Evolutionary conservation across 2,329 filamentous ascomycete species (phyloP), one percentile per base, ranked within the genome.

Genomic region (Colletotrichum sp.): DNA sequence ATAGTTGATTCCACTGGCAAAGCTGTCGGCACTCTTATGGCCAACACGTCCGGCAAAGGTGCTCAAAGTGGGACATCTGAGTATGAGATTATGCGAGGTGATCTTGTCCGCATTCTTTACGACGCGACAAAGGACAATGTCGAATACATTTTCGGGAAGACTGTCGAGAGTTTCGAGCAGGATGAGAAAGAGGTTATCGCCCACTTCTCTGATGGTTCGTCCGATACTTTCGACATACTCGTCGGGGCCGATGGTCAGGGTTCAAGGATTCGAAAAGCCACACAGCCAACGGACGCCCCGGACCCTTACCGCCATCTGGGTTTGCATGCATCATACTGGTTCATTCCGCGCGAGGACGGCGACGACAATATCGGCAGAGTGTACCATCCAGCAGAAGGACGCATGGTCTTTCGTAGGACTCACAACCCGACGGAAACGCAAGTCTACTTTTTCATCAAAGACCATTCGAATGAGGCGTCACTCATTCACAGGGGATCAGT

Each of bases 11-110:
- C 79, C 3, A 76, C 80, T 4, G 85, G 86, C n/a, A 81, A 79
- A 30, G 28, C 34, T 3, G 21, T 67, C 28, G 64, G 24, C 9
- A 56, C 30, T n/a, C 32, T 67, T 7, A 56, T 55, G 64, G 32
- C 61, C 55, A 74, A 67, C 14, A n/a, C 38, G 2, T 61, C 52
- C 4, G 69, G 69, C 34, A 74, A 81, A 38, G 81, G 82, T 4
- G 32, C 77, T 9, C 83, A 85, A 61, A 82, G 79, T 24, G 83
- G 89, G 28, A 88, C 87, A 0, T 84, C 83, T 0, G 89, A 91
- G 26, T 87, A 85, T 48, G 90, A 91, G 80, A 90, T 92, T 63
- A 87, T 91, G 85, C 83, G 90, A 10, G 89, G 88, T 0, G 88
- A 90, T 69, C 76, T 92, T 34, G 87, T 85, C 14, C 79, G 78